Percentiles rank a stretch among this genome's conserved stretches.
Evolutionary conservation across 345 rosid genomes (phyloP).

Genomic region (Excoecaria agallocha): DNA sequence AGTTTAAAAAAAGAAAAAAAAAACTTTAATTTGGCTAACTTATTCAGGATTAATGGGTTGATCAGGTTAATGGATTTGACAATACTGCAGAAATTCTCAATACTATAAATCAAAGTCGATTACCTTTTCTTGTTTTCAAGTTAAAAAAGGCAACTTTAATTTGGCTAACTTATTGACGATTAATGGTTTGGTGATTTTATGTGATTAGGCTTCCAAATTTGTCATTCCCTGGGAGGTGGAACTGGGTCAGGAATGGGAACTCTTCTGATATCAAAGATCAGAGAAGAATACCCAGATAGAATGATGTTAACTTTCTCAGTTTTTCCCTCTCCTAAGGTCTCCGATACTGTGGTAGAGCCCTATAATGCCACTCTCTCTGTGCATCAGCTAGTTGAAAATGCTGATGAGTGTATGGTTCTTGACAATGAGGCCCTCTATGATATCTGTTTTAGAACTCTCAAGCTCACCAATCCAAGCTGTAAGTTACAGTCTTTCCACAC

Average conservation of each 20-base stretch:
- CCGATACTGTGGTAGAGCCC: slow-evolving; percentile 64
- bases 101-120: too few species aligned
- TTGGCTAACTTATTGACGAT: neutral
- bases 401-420: slow-evolving; percentile 65
- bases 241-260: slow-evolving; percentile 69
- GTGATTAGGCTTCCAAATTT: slow-evolving; percentile 50
- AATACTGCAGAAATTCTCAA: too few species aligned
- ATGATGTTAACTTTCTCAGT: slow-evolving; percentile 65
- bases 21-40: too few species aligned
- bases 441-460: slow-evolving; percentile 62
- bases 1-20: too few species aligned
- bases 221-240: slow-evolving; percentile 64
- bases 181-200: neutral
- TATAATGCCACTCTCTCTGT: slow-evolving; percentile 62
- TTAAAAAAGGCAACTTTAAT: neutral
- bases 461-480: slow-evolving; percentile 63
- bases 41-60: too few species aligned
- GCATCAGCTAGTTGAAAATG: slow-evolving; percentile 61
- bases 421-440: slow-evolving; percentile 64
- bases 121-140: neutral
- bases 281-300: slow-evolving; percentile 60
- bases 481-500: slow-evolving; percentile 14
- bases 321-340: slow-evolving; percentile 60
- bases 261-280: slow-evolving; percentile 53
- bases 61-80: too few species aligned